These are phyloP conservation scores for Triticum urartu DNA, from an alignment of 176 grass and related monocot genomes.

Conservation along the genomic window DNA sequence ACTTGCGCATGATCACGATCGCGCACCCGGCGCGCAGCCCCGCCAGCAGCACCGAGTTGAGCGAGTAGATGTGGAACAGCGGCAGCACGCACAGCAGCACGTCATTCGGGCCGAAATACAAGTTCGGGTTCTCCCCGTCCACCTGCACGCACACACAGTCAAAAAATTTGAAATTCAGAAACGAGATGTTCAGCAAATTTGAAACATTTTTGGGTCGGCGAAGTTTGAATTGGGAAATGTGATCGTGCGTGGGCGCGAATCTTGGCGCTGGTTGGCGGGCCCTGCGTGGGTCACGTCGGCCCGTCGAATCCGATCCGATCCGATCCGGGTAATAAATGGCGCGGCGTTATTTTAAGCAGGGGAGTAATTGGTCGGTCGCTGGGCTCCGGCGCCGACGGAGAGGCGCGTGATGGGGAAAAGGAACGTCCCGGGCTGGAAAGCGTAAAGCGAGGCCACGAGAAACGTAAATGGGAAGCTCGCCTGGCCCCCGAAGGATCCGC, in stretches of 20 bases:
- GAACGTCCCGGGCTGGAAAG: slow-evolving; percentile 18
- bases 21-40: slow-evolving; percentile 65
- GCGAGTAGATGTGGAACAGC: slow-evolving; percentile 98
- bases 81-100: slow-evolving; percentile 88
- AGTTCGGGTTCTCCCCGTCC: slow-evolving; percentile 80
- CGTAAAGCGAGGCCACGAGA: neutral
- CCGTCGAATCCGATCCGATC: neutral
- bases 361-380: neutral
- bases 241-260: slow-evolving; percentile 36
- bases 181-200: neutral
- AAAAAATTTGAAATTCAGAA: neutral
- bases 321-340: neutral
- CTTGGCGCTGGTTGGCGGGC: neutral
- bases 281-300: neutral
- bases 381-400: slow-evolving; percentile 47
- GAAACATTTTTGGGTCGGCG: neutral
- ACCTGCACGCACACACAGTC: neutral
- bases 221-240: neutral
- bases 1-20: slow-evolving; percentile 82
- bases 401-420: neutral
- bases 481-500: neutral
- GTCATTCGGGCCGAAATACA: slow-evolving; percentile 56
- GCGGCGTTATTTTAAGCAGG: neutral
- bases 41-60: slow-evolving; percentile 89
- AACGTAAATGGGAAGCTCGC: neutral